Conservation (phyloP, 2,329 filamentous ascomycete species). For the Tolypocladium amazonense region DNA sequence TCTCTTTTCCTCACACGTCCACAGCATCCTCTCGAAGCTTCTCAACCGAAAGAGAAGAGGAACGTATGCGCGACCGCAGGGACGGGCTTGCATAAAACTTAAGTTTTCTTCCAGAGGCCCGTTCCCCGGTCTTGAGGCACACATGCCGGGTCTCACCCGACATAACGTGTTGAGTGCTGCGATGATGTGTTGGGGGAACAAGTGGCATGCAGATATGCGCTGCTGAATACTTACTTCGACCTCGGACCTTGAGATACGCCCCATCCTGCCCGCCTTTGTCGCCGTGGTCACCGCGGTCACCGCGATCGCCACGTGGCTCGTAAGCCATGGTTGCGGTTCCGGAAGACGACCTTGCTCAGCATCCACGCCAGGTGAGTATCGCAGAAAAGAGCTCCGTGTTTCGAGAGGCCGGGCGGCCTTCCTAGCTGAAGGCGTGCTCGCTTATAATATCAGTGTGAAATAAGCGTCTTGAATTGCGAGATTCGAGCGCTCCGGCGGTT, state of each 20-base stretch:
- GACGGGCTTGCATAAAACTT: not conserved
- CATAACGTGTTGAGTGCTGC: not conserved
- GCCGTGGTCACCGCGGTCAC: constrained; percentile 36
- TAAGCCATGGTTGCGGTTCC: constrained; percentile 34
- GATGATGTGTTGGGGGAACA: not conserved
- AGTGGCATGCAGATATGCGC: not conserved
- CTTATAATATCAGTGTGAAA: not conserved
- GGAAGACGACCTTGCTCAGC: constrained; percentile 7
- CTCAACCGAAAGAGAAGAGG: not conserved
- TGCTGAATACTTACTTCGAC: constrained; percentile 33
- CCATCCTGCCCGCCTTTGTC: constrained; percentile 31
- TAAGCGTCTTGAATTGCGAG: not conserved
- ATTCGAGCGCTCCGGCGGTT: not conserved
- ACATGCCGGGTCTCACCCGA: not conserved
- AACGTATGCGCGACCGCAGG: not conserved
- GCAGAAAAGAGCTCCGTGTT: not conserved
- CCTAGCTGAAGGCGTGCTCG: not conserved
- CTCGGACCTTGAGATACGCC: constrained; percentile 36
- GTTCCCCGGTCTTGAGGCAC: no score
- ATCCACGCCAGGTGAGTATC: constrained; percentile 7
- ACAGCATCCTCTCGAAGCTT: not conserved
- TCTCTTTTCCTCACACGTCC: not conserved
- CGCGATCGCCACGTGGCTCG: constrained; percentile 41
- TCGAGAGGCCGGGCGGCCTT: not conserved
- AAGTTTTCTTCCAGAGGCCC: not conserved